phyloP scores from a whole-genome alignment of 2,329 filamentous ascomycete genomes.

The Aspergillus sp. region DNA sequence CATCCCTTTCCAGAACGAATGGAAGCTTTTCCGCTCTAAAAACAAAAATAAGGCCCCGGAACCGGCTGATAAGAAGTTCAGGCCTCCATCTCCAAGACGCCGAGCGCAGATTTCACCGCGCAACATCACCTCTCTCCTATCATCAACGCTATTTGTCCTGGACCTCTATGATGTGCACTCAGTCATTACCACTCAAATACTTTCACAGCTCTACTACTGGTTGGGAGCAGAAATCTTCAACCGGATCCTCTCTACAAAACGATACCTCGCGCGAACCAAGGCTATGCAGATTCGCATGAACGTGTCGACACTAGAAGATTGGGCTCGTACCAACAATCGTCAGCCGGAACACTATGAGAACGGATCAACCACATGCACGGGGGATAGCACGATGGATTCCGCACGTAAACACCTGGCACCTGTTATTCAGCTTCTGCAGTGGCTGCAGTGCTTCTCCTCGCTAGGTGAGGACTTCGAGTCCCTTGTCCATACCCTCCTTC shows the following conservation, averaged over 20 bases:
- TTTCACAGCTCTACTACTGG: constrained; percentile 95
- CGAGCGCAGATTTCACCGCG: constrained; percentile 88
- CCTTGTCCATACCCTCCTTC: constrained; percentile 82
- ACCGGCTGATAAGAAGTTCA: constrained; percentile 83
- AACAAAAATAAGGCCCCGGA: constrained; percentile 81
- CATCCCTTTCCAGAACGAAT: constrained; percentile 95
- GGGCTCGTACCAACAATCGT: constrained; percentile 89
- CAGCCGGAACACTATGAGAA: constrained; percentile 95
- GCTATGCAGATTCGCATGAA: constrained; percentile 99
- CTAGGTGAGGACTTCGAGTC: constrained; percentile 87
- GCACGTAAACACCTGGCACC: constrained; percentile 82
- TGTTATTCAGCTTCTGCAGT: constrained; percentile 90
- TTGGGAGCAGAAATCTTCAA: constrained; percentile 95
- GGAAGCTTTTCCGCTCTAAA: constrained; percentile 95
- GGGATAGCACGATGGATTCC: constrained; percentile 83
- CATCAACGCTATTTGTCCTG: constrained; percentile 92
- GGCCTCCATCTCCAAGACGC: constrained; percentile 89
- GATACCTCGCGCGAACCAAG: constrained; percentile 92
- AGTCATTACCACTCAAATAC: constrained; percentile 87
- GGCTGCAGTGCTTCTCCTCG: constrained; percentile 96
- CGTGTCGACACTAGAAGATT: constrained; percentile 90
- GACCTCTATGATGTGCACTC: constrained; percentile 99
- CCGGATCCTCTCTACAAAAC: constrained; percentile 92
- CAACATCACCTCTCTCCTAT: constrained; percentile 92
- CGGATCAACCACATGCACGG: constrained; percentile 79